Conservation (phyloP, 1,284 basidiomycete species). For the Entoloma clypeatum region DNA sequence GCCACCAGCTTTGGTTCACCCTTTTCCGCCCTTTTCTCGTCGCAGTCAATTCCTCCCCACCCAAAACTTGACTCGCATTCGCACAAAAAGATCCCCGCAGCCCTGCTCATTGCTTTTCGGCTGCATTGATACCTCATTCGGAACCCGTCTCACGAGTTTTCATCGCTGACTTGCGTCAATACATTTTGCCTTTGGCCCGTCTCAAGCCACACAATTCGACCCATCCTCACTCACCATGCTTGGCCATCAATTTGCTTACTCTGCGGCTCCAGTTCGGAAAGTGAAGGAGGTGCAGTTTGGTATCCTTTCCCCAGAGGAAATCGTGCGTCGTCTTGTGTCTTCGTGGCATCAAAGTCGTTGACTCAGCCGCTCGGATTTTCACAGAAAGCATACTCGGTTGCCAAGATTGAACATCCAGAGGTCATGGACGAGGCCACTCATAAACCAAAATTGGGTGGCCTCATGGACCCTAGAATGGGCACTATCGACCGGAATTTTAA, state of each 20-base stretch:
- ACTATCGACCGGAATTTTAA: slow-evolving; percentile 99
- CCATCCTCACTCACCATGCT: slow-evolving; percentile 48
- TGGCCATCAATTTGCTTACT: slow-evolving; percentile 85
- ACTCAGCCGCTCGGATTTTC: slow-evolving; percentile 18
- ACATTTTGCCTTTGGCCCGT: slow-evolving; percentile 20
- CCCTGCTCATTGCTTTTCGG: slow-evolving; percentile 14
- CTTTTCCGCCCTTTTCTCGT: slow-evolving; percentile 25
- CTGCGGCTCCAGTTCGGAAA: slow-evolving; percentile 88
- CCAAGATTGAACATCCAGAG: slow-evolving; percentile 97
- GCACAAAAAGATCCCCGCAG: slow-evolving; percentile 22
- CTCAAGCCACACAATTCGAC: slow-evolving; percentile 19
- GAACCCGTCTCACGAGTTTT: slow-evolving; percentile 23
- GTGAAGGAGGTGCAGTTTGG: slow-evolving; percentile 99
- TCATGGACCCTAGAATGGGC: slow-evolving; percentile 98
- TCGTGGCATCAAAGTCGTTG: slow-evolving; percentile 12
- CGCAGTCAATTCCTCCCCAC: slow-evolving; percentile 24
- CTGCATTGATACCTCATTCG: slow-evolving; percentile 22
- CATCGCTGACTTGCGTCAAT: slow-evolving; percentile 13
- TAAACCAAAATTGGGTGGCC: slow-evolving; percentile 86
- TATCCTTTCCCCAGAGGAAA: slow-evolving; percentile 99
- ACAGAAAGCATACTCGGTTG: slow-evolving; percentile 96
- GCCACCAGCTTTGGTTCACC: slow-evolving; percentile 22
- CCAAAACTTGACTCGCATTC: slow-evolving; percentile 17
- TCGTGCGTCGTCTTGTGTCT: slow-evolving; percentile 58
- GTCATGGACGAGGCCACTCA: slow-evolving; percentile 94